Evolutionary conservation across 129 eudicot species (phyloP), one percentile per base, ranked within the genome.

Genomic region (Flaveria trinervia): DNA sequence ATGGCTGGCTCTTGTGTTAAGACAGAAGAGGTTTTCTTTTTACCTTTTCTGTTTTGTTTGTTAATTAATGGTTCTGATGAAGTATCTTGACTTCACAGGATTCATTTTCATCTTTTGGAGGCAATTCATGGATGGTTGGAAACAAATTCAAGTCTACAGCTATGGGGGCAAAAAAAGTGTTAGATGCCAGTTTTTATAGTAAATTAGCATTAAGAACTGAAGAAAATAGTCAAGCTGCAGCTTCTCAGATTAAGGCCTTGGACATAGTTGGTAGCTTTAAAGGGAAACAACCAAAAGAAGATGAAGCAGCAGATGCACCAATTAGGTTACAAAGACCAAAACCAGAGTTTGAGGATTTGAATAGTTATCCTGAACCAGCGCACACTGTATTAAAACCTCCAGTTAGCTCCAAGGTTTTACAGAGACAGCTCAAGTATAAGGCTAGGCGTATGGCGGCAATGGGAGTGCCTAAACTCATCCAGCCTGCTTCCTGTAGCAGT

Each of bases 221-320:
- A 80, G 90, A 91, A 71, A 65, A 8, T 43, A 64, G 50, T 61
- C 33, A 69, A 30, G 90, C 62, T 26, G 71, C 66, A 5, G 74
- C 66, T 39, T 69, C 88, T 48, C 79, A 78, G 54, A 72, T 18
- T 26, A 79, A 67, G 44, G 65, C 74, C 39, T 11, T 77, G 71
- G 87, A 78, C 20, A 43, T 52, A 66, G 68, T 69, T 49, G 83
- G 83, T 30, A 87, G 74, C 76, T 74, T 49, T 10, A 82, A 77
- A 69, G 87, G 86, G 75, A 91, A 89, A 82, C 81, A 82, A 75
- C 96, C 94, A n/a, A 82, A 88, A 71, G 92, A 81, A 79, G 89
- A 64, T 30, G 46, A 88, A 79, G 66, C 68, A 52, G 22, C 17
- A 15, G 93, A 87, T 45, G 89, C 84, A 73, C 79, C 48, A 7